Evolutionary conservation across 2,329 filamentous ascomycete genomes (phyloP).

Genomic region (Aspergillus niger): DNA sequence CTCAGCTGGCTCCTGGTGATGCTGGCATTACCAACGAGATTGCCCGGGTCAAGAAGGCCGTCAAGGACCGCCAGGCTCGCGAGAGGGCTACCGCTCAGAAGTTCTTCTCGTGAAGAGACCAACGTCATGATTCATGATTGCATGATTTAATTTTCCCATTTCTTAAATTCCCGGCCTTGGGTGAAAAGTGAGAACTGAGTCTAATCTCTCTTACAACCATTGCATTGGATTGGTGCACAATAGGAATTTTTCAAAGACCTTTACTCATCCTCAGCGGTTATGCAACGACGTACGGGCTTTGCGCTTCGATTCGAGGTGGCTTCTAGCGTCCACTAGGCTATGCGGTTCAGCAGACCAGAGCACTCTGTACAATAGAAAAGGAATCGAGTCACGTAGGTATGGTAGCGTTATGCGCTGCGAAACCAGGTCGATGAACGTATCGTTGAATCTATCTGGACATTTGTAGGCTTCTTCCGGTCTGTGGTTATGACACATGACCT

Average conservation of each 20-base stretch:
- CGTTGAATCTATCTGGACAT: neutral
- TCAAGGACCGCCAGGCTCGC: conserved; percentile 73
- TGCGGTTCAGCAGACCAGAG: neutral
- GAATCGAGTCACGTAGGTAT: neutral
- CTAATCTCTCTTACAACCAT: neutral
- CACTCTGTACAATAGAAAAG: neutral
- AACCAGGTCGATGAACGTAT: neutral
- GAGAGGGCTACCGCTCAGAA: conserved; percentile 93
- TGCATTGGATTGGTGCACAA: neutral
- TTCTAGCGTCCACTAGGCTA: neutral
- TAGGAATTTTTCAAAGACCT: neutral
- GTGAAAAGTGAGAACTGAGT: conserved; percentile 16
- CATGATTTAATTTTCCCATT: conserved; percentile 29
- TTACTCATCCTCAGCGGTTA: neutral
- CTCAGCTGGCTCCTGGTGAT: conserved; percentile 73
- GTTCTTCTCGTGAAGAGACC: conserved; percentile 66
- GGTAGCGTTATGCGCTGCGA: neutral
- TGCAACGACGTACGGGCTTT: neutral
- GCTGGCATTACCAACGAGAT: conserved; percentile 74
- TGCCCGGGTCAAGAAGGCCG: conserved; percentile 72
- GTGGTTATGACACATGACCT: too few species aligned
- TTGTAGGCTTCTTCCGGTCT: too few species aligned
- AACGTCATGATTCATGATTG: conserved; percentile 33
- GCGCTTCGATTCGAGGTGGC: neutral
- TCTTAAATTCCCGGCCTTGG: conserved; percentile 16